Conservation (phyloP, 495 filamentous ascomycete species). For the Aspergillus diversus region DNA sequence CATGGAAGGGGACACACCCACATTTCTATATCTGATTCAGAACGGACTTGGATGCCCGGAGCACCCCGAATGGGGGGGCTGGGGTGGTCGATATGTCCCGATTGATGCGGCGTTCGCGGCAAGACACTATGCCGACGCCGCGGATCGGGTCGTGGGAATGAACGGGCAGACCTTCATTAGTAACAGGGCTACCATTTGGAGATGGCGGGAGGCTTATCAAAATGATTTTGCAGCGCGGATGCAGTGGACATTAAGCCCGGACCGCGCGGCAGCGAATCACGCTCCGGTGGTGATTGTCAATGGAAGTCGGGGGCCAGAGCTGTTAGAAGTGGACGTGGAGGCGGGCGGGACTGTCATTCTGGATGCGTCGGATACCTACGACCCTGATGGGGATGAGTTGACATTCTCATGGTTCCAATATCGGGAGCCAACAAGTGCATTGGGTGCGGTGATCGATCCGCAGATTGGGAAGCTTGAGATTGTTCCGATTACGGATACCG, state of each 20-base stretch:
- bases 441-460: constrained; percentile 16
- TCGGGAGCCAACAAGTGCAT: constrained; percentile 34
- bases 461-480: constrained; percentile 24
- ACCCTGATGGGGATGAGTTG: constrained; percentile 40
- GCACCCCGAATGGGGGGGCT: constrained; percentile 48
- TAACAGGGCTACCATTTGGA: constrained; percentile 30
- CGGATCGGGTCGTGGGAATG: constrained; percentile 1
- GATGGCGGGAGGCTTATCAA: constrained; percentile 50
- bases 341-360: constrained; percentile 33
- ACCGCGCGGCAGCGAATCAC: constrained; percentile 36
- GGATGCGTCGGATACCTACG: constrained; percentile 39
- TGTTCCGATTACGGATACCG: neutral
- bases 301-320: constrained; percentile 28
- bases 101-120: constrained; percentile 35
- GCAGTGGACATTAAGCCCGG: constrained; percentile 39
- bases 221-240: constrained; percentile 51
- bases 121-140: constrained; percentile 9
- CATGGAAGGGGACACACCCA: constrained; percentile 52
- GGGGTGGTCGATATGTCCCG: constrained; percentile 38
- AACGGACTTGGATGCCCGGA: constrained; percentile 50
- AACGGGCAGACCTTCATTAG: neutral
- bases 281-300: constrained; percentile 44
- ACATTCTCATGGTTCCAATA: constrained; percentile 48
- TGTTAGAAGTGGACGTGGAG: constrained; percentile 31
- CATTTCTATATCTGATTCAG: constrained; percentile 51